phyloP scores from a whole-genome alignment of 371 early-diverging fungal species.

The Mortierella sp. region DNA sequence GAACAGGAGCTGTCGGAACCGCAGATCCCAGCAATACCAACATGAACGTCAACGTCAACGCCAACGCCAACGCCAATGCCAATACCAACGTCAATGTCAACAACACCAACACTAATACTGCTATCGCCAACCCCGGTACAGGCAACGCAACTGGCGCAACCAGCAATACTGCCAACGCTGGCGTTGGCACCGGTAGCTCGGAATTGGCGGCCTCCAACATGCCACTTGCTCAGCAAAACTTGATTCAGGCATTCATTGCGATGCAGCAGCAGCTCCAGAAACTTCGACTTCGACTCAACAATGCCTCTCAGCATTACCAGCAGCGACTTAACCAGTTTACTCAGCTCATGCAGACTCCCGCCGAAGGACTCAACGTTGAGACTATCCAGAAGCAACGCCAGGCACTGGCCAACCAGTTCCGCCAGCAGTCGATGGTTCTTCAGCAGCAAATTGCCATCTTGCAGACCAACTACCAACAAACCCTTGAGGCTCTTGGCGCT shows the following conservation, averaged over 20 bases:
- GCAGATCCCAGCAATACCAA: not conserved
- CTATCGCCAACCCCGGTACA: not conserved
- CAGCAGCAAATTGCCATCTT: constrained; percentile 29
- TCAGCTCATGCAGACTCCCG: constrained; percentile 26
- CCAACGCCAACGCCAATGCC: not conserved
- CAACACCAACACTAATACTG: not conserved
- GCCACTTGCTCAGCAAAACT: constrained; percentile 23
- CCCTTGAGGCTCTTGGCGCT: constrained; percentile 25
- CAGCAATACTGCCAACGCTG: not conserved
- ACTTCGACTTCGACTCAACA: constrained; percentile 5
- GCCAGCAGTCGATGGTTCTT: constrained; percentile 32
- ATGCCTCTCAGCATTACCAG: constrained; percentile 22
- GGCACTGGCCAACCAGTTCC: constrained; percentile 17
- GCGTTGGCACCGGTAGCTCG: not conserved
- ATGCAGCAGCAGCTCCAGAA: constrained; percentile 49
- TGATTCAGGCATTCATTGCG: constrained; percentile 27
- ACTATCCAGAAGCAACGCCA: constrained; percentile 29
- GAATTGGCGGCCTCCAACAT: constrained; percentile 10
- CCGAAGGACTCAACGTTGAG: constrained; percentile 11
- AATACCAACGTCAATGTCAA: constrained; percentile 2
- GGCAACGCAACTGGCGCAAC: not conserved
- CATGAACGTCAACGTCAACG: not conserved
- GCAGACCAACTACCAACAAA: constrained; percentile 32
- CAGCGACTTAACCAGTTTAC: constrained; percentile 35
- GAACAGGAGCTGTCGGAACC: constrained; percentile 10